phyloP scores from a whole-genome alignment of 352 stramenopile genomes.

The Phytopythium oedochilum region DNA sequence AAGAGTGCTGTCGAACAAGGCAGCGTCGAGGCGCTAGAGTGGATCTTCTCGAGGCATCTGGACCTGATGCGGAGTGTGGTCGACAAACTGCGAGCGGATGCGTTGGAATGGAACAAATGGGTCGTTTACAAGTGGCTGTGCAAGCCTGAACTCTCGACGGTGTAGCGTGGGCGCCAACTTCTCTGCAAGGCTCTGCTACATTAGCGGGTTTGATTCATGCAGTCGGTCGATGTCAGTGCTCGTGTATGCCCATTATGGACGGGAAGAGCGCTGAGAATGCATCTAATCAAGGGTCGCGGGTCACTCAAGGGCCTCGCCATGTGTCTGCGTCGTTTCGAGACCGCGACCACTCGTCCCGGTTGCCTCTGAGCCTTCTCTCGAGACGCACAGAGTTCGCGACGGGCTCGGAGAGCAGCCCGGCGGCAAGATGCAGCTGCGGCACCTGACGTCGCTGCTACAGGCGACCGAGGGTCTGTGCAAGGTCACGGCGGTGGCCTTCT shows the following conservation, averaged over 20 bases:
- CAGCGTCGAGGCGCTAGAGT: not conserved
- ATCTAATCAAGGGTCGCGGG: not conserved
- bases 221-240: too few relatives aligned
- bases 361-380: conserved; percentile 1
- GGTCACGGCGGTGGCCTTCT: conserved; percentile 91
- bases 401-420: not conserved
- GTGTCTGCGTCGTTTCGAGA: conserved; percentile 35
- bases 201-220: too few relatives aligned
- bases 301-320: not conserved
- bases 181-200: too few relatives aligned
- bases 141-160: too few relatives aligned
- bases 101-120: not conserved
- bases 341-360: conserved; percentile 3
- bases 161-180: too few relatives aligned
- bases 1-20: not conserved
- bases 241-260: too few relatives aligned
- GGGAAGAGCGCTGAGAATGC: too few relatives aligned
- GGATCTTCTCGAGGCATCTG: not conserved
- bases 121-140: not conserved
- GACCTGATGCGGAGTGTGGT: not conserved
- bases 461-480: conserved; percentile 90
- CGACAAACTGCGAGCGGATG: not conserved
- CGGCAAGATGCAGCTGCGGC: conserved; percentile 85
- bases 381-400: too few relatives aligned
- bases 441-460: conserved; percentile 90